Evolutionary conservation across 2,329 filamentous ascomycete species (phyloP).

Genomic region (Byssothecium circinans): DNA sequence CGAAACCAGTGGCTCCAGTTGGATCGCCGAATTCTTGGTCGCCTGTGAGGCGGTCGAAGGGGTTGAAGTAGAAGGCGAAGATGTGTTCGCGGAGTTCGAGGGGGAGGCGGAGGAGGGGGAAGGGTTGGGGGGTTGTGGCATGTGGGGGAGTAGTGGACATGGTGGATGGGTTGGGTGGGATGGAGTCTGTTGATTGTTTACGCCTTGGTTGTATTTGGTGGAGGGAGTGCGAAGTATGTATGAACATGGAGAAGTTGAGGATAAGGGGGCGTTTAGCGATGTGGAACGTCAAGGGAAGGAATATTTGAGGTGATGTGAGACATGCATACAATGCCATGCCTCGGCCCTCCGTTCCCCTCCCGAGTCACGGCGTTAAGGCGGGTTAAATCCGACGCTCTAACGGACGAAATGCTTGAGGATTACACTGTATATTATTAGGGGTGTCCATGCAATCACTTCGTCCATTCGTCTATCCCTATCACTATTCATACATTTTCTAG

Average conservation of each 20-base stretch:
- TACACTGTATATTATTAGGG: too few relatives aligned
- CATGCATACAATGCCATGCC: too few relatives aligned
- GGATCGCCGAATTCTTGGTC: background rate
- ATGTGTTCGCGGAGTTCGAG: conserved; percentile 36
- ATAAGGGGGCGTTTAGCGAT: background rate
- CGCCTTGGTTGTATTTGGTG: background rate
- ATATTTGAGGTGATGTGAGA: too few relatives aligned
- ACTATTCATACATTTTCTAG: too few relatives aligned
- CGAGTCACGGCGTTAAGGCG: too few relatives aligned
- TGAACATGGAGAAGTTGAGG: background rate
- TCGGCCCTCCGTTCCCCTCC: too few relatives aligned
- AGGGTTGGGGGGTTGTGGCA: conserved; percentile 8
- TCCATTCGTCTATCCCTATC: too few relatives aligned
- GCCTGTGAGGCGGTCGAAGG: conserved; percentile 18
- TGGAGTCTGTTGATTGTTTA: background rate
- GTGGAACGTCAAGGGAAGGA: background rate
- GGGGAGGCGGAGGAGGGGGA: conserved; percentile 33
- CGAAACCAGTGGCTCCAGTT: conserved; percentile 6
- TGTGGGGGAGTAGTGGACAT: background rate
- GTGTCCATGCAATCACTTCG: too few relatives aligned
- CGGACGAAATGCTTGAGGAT: too few relatives aligned
- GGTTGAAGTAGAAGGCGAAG: conserved; percentile 36
- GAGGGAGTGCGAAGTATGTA: background rate
- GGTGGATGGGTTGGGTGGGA: background rate
- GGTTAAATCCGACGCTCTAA: too few relatives aligned